A percentile compares a stretch with the other conserved stretches of the same genome.
These are phyloP conservation scores for Candida palmyrensis DNA, from an alignment of 805 yeast genomes.

Conservation along the genomic window DNA sequence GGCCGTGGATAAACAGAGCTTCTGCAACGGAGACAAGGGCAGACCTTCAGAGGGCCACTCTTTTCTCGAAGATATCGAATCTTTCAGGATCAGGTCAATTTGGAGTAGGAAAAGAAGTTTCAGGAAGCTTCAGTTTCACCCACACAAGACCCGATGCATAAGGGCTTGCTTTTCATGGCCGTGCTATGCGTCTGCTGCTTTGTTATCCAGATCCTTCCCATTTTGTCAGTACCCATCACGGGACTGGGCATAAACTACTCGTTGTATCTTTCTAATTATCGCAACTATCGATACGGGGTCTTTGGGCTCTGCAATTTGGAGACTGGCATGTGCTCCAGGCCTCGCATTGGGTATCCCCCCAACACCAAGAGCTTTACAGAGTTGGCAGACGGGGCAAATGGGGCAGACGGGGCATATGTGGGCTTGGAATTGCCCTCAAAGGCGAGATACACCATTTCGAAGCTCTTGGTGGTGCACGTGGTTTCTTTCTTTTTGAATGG, in stretches of 20 bases:
- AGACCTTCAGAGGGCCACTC: not conserved
- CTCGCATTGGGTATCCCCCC: slow-evolving; percentile 34
- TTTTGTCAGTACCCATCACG: slow-evolving; percentile 38
- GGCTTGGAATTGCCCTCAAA: slow-evolving; percentile 34
- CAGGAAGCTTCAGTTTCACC: too few species aligned
- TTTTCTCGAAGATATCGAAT: too few species aligned
- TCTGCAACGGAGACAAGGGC: too few species aligned
- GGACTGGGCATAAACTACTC: slow-evolving; percentile 16
- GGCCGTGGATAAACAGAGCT: too few species aligned
- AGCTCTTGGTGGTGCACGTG: slow-evolving; percentile 37
- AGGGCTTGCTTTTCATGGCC: slow-evolving; percentile 24
- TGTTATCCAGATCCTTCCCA: slow-evolving; percentile 33
- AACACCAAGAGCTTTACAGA: not conserved
- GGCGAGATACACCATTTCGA: slow-evolving; percentile 35
- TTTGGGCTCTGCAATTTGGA: slow-evolving; percentile 35
- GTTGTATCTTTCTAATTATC: slow-evolving; percentile 26
- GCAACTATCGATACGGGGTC: slow-evolving; percentile 37
- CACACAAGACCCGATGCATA: slow-evolving; percentile 24
- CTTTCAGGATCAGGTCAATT: too few species aligned
- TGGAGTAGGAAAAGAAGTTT: too few species aligned
- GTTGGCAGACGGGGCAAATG: not conserved
- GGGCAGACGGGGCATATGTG: slow-evolving; percentile 3
- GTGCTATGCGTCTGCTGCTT: slow-evolving; percentile 25
- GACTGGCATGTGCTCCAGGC: slow-evolving; percentile 23
- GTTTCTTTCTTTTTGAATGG: slow-evolving; percentile 30